Evolutionary conservation across 2,329 filamentous ascomycete genomes (phyloP), one percentile per base, ranked within the genome.

Genomic region (Sporothrix curviconia): DNA sequence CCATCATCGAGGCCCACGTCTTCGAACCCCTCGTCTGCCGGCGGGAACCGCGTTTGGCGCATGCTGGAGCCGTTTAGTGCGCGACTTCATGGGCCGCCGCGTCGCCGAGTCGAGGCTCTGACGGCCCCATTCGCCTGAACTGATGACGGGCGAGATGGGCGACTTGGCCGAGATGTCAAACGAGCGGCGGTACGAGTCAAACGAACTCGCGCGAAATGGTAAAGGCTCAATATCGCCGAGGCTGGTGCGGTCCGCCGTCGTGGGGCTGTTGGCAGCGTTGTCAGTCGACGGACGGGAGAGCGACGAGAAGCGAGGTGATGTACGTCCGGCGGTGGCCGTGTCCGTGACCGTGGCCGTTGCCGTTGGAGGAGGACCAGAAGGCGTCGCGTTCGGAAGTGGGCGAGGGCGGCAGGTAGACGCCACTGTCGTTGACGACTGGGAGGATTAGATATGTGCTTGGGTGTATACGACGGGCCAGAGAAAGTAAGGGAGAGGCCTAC

Each of bases 151-250:
- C 39, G 90, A 94, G 56, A 96, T 75, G 8, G 91, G 92, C 39
- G 90, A 94, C 62, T 86, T 85, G 39, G 92, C 92, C 51, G 87
- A 92, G 60, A 97, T 95, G 69, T 97, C 92, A 76, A 97, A 97
- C 62, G 92, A 96, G 66, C 94, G 85, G 62, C 94, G 82, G 74
- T 97, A 97, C 3, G 92, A 96, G 70, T 97, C 94, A 68, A 97
- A 97, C 2, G n/a, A 92, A 96, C 74, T 97, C 94, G 66, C 92
- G 83, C 37, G 92, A 96, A 70, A 97, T 97, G 62, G 88, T 90
- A 97, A 97, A 14, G 88, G 91, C 69, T 97, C 92, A 65, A 91
- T 92, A 61, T 95, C 90, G 66, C 85, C 84, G 59, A 89, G 30
- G 46, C 34, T 56, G 53, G 47, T 39, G 55, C 55, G 44, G 68